A percentile compares a stretch with the other conserved stretches of the same genome.
These are phyloP conservation scores for Venturia pyrina DNA, from an alignment of 2,329 filamentous ascomycete species.

Conservation along the genomic window DNA sequence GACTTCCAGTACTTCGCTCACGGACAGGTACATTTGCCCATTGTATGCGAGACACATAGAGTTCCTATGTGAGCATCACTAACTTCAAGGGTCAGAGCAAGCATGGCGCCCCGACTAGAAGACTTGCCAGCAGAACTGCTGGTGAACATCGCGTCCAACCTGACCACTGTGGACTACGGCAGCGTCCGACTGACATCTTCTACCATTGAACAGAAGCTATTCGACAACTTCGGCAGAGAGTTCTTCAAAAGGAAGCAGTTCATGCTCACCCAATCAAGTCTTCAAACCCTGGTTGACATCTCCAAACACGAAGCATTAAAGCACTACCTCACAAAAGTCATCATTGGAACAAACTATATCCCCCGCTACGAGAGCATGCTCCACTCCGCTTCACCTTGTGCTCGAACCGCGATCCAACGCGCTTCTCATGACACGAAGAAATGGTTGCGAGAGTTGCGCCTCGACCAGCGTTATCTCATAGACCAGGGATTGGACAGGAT, in stretches of 20 bases:
- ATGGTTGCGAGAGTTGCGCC: neutral
- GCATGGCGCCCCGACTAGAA: neutral
- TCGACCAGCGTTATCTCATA: neutral
- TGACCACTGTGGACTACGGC: constrained; percentile 47
- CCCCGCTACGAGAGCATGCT: neutral
- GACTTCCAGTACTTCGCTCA: neutral
- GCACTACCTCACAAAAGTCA: neutral
- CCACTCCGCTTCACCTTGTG: neutral
- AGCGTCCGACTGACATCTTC: constrained; percentile 47
- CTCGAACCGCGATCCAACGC: neutral
- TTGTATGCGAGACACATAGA: neutral
- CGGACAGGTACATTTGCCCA: neutral
- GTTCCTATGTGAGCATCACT: neutral
- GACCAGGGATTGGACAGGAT: neutral
- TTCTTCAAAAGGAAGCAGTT: constrained; percentile 60
- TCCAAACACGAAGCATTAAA: constrained; percentile 27
- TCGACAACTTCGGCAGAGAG: constrained; percentile 47
- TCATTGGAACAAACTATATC: neutral
- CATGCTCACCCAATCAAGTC: constrained; percentile 48
- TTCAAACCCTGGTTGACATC: constrained; percentile 40
- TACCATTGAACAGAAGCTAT: constrained; percentile 43
- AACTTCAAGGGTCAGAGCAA: neutral
- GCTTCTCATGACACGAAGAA: neutral
- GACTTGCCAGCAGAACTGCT: constrained; percentile 49
- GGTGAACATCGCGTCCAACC: constrained; percentile 40